Evolutionary conservation across 495 filamentous ascomycete genomes (phyloP).

Genomic region (Lepidopterella palustris): DNA sequence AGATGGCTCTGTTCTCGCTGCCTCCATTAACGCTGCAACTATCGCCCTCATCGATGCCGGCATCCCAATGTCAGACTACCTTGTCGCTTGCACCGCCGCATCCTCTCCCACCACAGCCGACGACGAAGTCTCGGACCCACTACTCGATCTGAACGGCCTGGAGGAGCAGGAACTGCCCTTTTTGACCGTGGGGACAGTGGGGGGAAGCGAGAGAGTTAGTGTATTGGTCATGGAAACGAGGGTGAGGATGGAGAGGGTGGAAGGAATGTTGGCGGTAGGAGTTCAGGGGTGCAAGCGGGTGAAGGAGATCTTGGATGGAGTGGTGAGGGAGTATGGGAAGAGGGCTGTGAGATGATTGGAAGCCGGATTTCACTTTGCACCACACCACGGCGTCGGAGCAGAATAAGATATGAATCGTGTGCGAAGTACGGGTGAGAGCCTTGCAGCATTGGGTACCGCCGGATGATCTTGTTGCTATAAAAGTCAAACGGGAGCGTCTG

Average conservation of each 20-base stretch:
- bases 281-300: constrained; percentile 89
- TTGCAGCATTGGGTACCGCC: too few species aligned
- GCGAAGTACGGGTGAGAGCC: too few species aligned
- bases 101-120: constrained; percentile 35
- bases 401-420: too few species aligned
- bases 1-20: constrained; percentile 84
- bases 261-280: constrained; percentile 86
- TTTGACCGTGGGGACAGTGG: constrained; percentile 70
- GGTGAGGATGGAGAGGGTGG: constrained; percentile 67
- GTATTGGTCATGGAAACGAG: constrained; percentile 79
- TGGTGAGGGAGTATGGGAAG: constrained; percentile 40
- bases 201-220: constrained; percentile 60
- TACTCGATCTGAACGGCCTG: constrained; percentile 76
- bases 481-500: too few species aligned
- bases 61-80: constrained; percentile 86
- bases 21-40: constrained; percentile 84
- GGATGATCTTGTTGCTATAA: too few species aligned
- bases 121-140: constrained; percentile 66
- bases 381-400: too few species aligned
- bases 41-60: constrained; percentile 91
- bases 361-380: not conserved
- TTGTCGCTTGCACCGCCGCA: constrained; percentile 81
- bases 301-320: constrained; percentile 63
- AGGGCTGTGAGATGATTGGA: not conserved
- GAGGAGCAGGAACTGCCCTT: constrained; percentile 90